Evolutionary conservation across 257 asterid genomes (phyloP), one percentile per base, ranked within the genome.

Genomic region (Nyctanthes arbortristis): DNA sequence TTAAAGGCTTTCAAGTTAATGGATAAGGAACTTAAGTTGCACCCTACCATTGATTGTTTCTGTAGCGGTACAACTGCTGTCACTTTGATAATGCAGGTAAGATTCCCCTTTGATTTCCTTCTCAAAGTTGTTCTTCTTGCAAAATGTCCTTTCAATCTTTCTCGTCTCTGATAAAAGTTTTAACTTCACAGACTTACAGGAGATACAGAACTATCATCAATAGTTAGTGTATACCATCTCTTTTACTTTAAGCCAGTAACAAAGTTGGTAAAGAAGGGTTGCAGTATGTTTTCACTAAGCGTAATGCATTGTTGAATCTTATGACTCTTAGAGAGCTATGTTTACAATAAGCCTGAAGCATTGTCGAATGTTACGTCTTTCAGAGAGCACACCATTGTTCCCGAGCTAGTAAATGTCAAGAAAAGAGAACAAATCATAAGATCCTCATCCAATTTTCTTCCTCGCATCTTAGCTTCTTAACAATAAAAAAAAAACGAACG

Each of bases 31-130:
- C 88, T 93, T 47, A 93, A 87, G 82, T 71, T 87, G 84, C 95
- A 89, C 72, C 94, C 94, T 7, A 68, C 89, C 2, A 84, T 90
- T 74, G 98, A 90, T 78, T 88, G 97, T 84, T 93, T 85, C 59
- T 93, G 98, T 54, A 90, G 98, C 70, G 98, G 97, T 47, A 34
- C 97, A 30, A 93, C 98, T 65, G 92, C 96, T 2, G 97, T 93
- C 72, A 80, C 92, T 64, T 63, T 93, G 86, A 78, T 93, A 34
- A 80, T 79, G 68, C 93, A 85, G 98, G 98, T 93, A 67, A 5
- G 40, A 35, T 35, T 35, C 59, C 13, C 59, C n/a, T 24, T 52
- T 52, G 7, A 52, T 52, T 49, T 52, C 59, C 14, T 24, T 22
- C n/a, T n/a, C n/a, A n/a, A n/a, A n/a, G n/a, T 52, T 52, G 6